phyloP scores from a whole-genome alignment of 1,284 basidiomycete species.

The Ceratobasidium sp. region DNA sequence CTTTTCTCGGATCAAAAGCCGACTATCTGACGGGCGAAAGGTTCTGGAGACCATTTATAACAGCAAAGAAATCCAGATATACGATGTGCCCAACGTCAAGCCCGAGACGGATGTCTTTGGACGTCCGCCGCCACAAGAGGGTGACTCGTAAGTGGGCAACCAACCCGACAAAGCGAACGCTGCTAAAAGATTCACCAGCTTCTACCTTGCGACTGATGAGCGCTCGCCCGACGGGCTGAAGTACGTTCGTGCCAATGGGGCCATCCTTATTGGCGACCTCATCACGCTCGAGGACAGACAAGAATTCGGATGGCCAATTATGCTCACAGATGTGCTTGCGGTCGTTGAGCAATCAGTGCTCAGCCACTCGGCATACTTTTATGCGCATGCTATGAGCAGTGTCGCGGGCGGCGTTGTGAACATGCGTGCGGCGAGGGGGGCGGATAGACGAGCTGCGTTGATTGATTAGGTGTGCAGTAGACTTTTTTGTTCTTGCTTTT shows the following conservation, averaged over 20 bases:
- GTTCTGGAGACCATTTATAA: slow-evolving; percentile 52
- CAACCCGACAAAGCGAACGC: background rate
- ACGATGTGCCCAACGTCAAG: slow-evolving; percentile 51
- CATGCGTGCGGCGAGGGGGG: slow-evolving; percentile 59
- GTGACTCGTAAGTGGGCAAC: slow-evolving; percentile 53
- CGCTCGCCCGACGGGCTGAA: slow-evolving; percentile 57
- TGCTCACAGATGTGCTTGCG: slow-evolving; percentile 63
- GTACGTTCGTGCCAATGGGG: slow-evolving; percentile 58
- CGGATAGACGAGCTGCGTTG: slow-evolving; percentile 59
- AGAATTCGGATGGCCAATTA: slow-evolving; percentile 61
- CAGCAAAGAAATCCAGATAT: slow-evolving; percentile 46
- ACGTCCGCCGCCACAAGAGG: slow-evolving; percentile 49
- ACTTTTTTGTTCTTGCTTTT: slow-evolving; percentile 7
- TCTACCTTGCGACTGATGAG: slow-evolving; percentile 66
- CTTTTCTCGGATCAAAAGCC: slow-evolving; percentile 58
- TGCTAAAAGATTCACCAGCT: slow-evolving; percentile 53
- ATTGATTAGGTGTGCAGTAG: slow-evolving; percentile 51
- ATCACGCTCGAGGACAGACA: slow-evolving; percentile 61
- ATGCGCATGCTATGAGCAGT: slow-evolving; percentile 62
- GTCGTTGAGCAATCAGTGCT: slow-evolving; percentile 63
- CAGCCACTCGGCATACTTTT: slow-evolving; percentile 61
- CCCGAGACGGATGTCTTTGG: slow-evolving; percentile 48
- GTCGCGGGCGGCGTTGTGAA: slow-evolving; percentile 63
- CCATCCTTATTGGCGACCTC: slow-evolving; percentile 61
- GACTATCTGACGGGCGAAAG: slow-evolving; percentile 56